Evolutionary conservation across 192 early-diverging fungal genomes (phyloP).

Genomic region (Dimargaris cristalligena): DNA sequence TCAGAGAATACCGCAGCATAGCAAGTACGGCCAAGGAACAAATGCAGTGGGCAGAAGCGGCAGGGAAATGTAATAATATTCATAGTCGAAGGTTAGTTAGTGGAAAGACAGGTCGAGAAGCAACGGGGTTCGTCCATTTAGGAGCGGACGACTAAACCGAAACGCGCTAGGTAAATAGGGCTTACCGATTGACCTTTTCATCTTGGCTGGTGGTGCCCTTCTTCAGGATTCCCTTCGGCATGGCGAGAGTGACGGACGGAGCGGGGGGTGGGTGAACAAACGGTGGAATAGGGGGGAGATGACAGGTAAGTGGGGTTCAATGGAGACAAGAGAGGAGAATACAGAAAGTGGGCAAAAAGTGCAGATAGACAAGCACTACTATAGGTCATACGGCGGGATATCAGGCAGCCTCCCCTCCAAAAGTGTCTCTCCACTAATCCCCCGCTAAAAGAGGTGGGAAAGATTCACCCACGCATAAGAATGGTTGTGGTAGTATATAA

Average conservation of each 20-base stretch:
- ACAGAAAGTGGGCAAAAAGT: too few species aligned
- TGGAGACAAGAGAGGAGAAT: too few species aligned
- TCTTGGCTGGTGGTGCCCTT: conserved; percentile 12
- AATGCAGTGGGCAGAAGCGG: not conserved
- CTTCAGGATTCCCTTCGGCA: conserved; percentile 31
- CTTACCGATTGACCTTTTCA: conserved; percentile 22
- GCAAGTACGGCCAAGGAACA: not conserved
- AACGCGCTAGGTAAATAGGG: not conserved
- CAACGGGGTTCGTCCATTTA: not conserved
- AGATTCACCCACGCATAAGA: too few species aligned
- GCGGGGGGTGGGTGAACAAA: not conserved
- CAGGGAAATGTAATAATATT: not conserved
- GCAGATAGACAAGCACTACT: too few species aligned
- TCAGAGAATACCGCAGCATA: not conserved
- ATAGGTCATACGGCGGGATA: too few species aligned
- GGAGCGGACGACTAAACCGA: not conserved
- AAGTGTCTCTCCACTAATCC: too few species aligned
- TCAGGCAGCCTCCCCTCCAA: too few species aligned
- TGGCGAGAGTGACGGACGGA: conserved; percentile 11
- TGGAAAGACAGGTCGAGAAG: not conserved
- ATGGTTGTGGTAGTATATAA: too few species aligned
- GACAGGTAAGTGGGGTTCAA: too few species aligned
- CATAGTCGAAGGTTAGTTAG: not conserved
- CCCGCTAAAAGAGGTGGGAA: too few species aligned
- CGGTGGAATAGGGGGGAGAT: not conserved